Conservation (phyloP, 208 protist species). For the Trypanosoma scelopori region DNA sequence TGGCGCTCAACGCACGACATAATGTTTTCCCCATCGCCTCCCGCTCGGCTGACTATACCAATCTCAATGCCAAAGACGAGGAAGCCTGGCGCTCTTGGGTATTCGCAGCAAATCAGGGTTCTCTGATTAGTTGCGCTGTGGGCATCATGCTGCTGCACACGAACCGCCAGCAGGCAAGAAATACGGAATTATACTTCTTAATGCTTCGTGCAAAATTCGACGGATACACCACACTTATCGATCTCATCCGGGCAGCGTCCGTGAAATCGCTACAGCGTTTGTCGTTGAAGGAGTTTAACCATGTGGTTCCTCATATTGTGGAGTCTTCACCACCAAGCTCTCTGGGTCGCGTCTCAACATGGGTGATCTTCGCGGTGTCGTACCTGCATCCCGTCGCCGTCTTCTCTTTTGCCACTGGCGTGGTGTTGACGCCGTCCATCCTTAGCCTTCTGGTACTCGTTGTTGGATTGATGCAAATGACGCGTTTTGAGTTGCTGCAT, state of each 20-base stretch:
- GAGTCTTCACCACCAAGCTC: constrained; percentile 13
- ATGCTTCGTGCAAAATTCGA: constrained; percentile 9
- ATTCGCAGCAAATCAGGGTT: constrained; percentile 8
- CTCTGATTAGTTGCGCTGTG: constrained; percentile 9
- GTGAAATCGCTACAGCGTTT: constrained; percentile 21
- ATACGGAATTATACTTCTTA: constrained; percentile 8
- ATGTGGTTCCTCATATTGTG: constrained; percentile 16
- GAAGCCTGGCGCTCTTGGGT: constrained; percentile 24
- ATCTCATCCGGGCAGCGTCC: constrained; percentile 8
- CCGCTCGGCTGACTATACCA: not conserved
- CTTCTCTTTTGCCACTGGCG: constrained; percentile 33
- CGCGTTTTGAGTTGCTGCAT: constrained; percentile 29
- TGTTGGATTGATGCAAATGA: constrained; percentile 31
- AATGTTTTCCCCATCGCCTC: constrained; percentile 10
- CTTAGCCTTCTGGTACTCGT: constrained; percentile 27
- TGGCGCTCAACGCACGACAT: constrained; percentile 7
- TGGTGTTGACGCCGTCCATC: constrained; percentile 25
- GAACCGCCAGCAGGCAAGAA: constrained; percentile 17
- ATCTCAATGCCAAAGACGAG: not conserved
- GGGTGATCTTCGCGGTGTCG: constrained; percentile 22
- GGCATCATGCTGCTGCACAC: constrained; percentile 27
- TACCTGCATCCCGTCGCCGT: constrained; percentile 33
- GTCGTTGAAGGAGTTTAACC: constrained; percentile 14
- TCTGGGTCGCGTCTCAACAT: constrained; percentile 24
- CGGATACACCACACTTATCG: constrained; percentile 17